phyloP scores from a whole-genome alignment of 495 filamentous ascomycete genomes.

The Thermothielavioides terrestris region DNA sequence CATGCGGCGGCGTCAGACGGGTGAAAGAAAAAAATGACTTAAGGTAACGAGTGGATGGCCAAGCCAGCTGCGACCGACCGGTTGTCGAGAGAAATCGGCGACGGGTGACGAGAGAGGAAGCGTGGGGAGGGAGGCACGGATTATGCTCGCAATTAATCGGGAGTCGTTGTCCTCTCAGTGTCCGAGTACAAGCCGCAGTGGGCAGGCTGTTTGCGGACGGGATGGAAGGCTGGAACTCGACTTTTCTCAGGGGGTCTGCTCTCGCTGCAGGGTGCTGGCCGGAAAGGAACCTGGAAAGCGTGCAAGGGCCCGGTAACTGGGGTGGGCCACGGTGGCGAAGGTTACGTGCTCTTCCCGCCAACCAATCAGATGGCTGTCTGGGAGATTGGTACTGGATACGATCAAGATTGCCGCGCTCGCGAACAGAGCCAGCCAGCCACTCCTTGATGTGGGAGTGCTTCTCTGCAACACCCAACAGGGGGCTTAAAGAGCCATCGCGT shows the following conservation, averaged over 20 bases:
- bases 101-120: slow-evolving; percentile 1
- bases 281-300: slow-evolving; percentile 2
- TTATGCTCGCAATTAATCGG: slow-evolving; percentile 3
- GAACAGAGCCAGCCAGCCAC: background rate
- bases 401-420: slow-evolving; percentile 1
- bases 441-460: background rate
- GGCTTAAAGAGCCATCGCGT: background rate
- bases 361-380: slow-evolving; percentile 17
- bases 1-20: slow-evolving; percentile 3
- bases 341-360: background rate
- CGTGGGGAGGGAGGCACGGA: no score
- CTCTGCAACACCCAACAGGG: background rate
- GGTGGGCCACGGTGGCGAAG: background rate
- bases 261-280: background rate
- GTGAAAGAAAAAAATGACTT: no score
- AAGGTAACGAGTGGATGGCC: slow-evolving; percentile 33
- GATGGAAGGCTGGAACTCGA: slow-evolving; percentile 5
- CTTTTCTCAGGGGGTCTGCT: slow-evolving; percentile 8
- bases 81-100: slow-evolving; percentile 3
- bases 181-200: no score
- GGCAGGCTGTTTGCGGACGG: slow-evolving; percentile 1
- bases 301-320: background rate
- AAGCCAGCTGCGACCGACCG: slow-evolving; percentile 23
- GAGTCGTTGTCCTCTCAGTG: background rate
- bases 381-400: slow-evolving; percentile 22